Evolutionary conservation across 208 protist genomes (phyloP).

Genomic region (Kentomonas sorsogonicus): DNA sequence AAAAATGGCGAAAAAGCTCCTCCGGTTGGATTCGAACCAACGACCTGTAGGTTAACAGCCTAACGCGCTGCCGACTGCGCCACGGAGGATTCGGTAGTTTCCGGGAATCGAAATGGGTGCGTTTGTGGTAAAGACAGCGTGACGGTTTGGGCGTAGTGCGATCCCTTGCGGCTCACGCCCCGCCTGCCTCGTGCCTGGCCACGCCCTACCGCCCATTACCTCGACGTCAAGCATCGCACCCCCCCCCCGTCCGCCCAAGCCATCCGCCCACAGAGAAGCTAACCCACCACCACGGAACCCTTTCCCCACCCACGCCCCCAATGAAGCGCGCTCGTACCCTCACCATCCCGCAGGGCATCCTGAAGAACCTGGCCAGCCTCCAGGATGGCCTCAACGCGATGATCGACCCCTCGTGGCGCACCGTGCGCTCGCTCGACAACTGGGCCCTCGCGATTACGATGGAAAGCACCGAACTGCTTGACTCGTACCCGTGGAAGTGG

Average conservation of each 20-base stretch:
- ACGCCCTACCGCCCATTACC: too few relatives aligned
- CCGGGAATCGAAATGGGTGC: too few relatives aligned
- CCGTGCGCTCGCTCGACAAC: conserved; percentile 62
- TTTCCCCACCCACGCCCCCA: too few relatives aligned
- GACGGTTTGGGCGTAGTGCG: too few relatives aligned
- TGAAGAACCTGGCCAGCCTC: conserved; percentile 56
- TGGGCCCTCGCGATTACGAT: conserved; percentile 88
- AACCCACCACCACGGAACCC: too few relatives aligned
- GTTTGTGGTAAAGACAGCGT: too few relatives aligned
- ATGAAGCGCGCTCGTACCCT: conserved; percentile 44
- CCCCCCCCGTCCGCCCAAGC: too few relatives aligned
- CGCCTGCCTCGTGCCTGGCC: too few relatives aligned
- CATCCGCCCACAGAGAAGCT: too few relatives aligned
- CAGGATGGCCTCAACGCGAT: conserved; percentile 82
- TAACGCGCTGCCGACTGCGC: conserved; percentile 94
- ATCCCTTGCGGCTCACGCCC: too few relatives aligned
- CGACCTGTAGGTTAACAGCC: conserved; percentile 95
- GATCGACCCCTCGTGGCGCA: conserved; percentile 69
- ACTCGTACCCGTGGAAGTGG: conserved; percentile 93
- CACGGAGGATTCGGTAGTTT: conserved; percentile 67
- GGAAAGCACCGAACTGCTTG: conserved; percentile 82
- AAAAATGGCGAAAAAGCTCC: conserved; percentile 60
- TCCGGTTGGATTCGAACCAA: conserved; percentile 94
- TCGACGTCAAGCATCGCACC: too few relatives aligned
- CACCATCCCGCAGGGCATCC: conserved; percentile 32